Evolutionary conservation across 2,329 filamentous ascomycete genomes (phyloP).

Genomic region (Fusarium euwallaceae): DNA sequence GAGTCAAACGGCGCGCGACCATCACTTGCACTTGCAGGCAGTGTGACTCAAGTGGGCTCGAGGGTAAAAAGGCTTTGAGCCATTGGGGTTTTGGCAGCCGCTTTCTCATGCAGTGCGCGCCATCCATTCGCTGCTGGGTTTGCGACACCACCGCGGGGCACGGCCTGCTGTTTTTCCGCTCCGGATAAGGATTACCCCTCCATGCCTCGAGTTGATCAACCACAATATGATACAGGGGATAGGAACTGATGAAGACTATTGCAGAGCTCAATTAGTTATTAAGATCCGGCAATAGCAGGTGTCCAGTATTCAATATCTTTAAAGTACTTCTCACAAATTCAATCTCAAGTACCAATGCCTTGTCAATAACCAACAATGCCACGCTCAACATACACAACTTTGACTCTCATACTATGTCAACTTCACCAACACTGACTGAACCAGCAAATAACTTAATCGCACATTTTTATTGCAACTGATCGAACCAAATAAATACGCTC

Average conservation of each 20-base stretch:
- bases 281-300: not conserved
- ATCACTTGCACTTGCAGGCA: conserved; percentile 41
- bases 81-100: conserved; percentile 16
- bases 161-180: conserved; percentile 34
- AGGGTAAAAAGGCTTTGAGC: conserved; percentile 43
- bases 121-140: conserved; percentile 33
- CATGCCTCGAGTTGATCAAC: conserved; percentile 4
- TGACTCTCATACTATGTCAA: not conserved
- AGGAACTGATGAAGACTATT: not conserved
- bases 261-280: not conserved
- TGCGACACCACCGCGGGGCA: conserved; percentile 35
- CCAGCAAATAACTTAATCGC: not conserved
- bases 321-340: not conserved
- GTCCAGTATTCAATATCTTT: not conserved
- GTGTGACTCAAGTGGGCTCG: conserved; percentile 49
- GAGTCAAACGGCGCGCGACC: conserved; percentile 46
- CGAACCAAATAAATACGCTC: conserved; percentile 31
- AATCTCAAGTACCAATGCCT: not conserved
- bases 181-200: conserved; percentile 34
- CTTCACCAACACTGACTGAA: not conserved
- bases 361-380: not conserved
- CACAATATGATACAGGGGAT: not conserved
- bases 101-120: conserved; percentile 27
- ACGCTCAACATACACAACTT: not conserved
- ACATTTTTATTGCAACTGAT: conserved; percentile 34